phyloP scores from a whole-genome alignment of 768 basidiomycete species.

The Lactarius tabidus region DNA sequence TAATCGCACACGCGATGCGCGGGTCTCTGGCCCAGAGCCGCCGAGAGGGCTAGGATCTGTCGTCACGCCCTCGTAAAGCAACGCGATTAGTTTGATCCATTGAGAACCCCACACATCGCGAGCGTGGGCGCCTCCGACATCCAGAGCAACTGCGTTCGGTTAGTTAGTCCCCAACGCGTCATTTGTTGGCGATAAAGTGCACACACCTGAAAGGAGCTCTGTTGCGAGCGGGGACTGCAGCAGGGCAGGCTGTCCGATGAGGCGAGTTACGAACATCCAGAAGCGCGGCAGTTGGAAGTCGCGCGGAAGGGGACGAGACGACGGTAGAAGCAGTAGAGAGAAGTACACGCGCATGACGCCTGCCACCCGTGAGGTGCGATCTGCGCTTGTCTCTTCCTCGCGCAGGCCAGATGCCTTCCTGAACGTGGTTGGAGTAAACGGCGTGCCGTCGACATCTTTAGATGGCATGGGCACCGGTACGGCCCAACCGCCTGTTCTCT shows the following conservation, averaged over 20 bases:
- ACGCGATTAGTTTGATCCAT: slow-evolving; percentile 67
- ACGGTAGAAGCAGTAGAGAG: slow-evolving; percentile 48
- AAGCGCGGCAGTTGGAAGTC: slow-evolving; percentile 60
- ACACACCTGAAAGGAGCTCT: slow-evolving; percentile 60
- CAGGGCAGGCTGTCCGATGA: slow-evolving; percentile 49
- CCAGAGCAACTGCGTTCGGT: slow-evolving; percentile 53
- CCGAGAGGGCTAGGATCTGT: slow-evolving; percentile 42
- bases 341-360: slow-evolving; percentile 90
- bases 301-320: slow-evolving; percentile 41
- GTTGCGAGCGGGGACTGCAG: slow-evolving; percentile 58
- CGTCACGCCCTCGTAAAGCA: slow-evolving; percentile 63
- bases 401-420: slow-evolving; percentile 57
- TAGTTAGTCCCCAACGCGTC: slow-evolving; percentile 3
- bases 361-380: slow-evolving; percentile 63
- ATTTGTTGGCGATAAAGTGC: neutral
- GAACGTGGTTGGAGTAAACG: slow-evolving; percentile 42
- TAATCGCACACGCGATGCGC: slow-evolving; percentile 53
- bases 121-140: slow-evolving; percentile 63
- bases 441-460: slow-evolving; percentile 45
- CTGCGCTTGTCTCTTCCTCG: slow-evolving; percentile 52
- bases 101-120: slow-evolving; percentile 68
- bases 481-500: slow-evolving; percentile 86
- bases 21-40: slow-evolving; percentile 31
- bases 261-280: slow-evolving; percentile 71
- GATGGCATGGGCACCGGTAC: slow-evolving; percentile 60